phyloP scores from a whole-genome alignment of 306 rosid species.

The Dicorynia guianensis region DNA sequence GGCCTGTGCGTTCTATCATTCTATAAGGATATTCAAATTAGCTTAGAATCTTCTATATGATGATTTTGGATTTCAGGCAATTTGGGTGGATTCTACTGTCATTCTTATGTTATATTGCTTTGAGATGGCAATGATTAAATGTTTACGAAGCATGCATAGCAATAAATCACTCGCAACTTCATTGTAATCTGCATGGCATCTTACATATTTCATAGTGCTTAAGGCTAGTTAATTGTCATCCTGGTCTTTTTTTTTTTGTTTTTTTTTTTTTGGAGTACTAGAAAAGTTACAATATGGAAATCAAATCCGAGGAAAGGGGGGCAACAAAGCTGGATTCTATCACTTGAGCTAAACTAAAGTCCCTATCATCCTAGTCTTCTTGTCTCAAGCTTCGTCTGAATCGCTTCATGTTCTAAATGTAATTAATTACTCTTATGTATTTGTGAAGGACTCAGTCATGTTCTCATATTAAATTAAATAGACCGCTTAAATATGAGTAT shows the following conservation, averaged over 20 bases:
- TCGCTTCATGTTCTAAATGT: background rate
- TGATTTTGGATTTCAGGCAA: background rate
- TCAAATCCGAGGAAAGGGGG: too few relatives aligned
- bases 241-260: background rate
- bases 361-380: background rate
- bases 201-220: background rate
- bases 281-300: too few relatives aligned
- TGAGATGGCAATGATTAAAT: background rate
- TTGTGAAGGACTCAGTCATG: background rate
- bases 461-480: background rate
- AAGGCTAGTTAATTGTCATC: background rate
- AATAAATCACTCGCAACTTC: background rate
- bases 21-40: background rate
- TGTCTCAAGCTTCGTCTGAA: background rate
- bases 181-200: background rate
- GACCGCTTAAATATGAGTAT: background rate
- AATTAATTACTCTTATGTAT: background rate
- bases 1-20: background rate
- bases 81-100: too few relatives aligned
- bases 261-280: too few relatives aligned
- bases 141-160: background rate
- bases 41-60: background rate
- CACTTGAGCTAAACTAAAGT: too few relatives aligned
- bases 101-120: background rate
- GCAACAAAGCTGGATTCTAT: too few relatives aligned